A percentile compares a stretch with the other conserved stretches of the same genome.
These are phyloP conservation scores for Cladosporium halotolerans DNA, from an alignment of 2,329 filamentous ascomycete genomes.

Conservation along the genomic window DNA sequence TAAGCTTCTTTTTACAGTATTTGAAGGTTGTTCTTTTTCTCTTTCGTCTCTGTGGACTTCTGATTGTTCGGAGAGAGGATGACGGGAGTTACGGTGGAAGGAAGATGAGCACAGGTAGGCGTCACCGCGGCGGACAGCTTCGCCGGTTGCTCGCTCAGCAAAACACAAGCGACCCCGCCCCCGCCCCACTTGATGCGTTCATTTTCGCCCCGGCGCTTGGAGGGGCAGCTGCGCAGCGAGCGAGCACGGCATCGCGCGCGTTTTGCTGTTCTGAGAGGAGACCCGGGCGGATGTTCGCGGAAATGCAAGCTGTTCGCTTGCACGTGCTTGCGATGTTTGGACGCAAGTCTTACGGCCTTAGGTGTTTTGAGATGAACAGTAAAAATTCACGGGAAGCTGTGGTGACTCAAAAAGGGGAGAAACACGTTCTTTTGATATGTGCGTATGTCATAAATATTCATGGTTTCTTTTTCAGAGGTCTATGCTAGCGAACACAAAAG, in stretches of 20 bases:
- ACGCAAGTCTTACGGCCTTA: background rate
- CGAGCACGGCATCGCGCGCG: slow-evolving; percentile 3
- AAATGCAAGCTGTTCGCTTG: background rate
- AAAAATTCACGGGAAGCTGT: background rate
- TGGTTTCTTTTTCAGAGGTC: background rate
- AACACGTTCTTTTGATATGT: background rate
- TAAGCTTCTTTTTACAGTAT: slow-evolving; percentile 27
- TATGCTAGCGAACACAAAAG: background rate
- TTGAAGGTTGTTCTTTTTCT: slow-evolving; percentile 5
- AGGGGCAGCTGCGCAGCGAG: background rate
- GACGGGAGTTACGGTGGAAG: background rate
- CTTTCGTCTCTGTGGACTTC: slow-evolving; percentile 9
- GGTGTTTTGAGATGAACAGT: too few species aligned
- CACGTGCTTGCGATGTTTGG: background rate
- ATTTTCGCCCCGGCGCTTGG: background rate
- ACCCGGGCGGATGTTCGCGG: background rate
- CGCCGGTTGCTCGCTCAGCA: slow-evolving; percentile 5
- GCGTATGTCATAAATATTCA: background rate
- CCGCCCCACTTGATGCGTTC: slow-evolving; percentile 6
- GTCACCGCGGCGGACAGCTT: background rate
- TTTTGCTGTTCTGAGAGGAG: slow-evolving; percentile 1
- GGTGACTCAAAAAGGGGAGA: background rate
- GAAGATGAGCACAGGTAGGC: background rate
- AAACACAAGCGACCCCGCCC: slow-evolving; percentile 4
- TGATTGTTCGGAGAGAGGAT: background rate